Conservation (phyloP, 2,329 filamentous ascomycete genomes). For the Venturia aucupariae region DNA sequence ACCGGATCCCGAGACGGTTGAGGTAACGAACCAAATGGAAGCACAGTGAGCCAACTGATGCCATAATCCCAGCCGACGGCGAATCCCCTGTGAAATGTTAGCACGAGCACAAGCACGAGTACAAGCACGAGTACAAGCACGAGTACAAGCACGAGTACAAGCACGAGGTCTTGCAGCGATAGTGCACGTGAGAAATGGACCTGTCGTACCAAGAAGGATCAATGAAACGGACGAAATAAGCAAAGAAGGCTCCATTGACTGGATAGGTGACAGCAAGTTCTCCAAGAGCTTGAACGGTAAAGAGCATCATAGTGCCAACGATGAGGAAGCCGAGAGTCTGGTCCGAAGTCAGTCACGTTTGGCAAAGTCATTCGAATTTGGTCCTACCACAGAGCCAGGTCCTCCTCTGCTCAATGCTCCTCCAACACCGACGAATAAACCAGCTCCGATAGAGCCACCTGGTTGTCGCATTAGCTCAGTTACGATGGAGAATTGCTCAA, state of each 20-base stretch:
- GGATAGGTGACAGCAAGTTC: constrained; percentile 34
- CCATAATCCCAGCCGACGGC: constrained; percentile 29
- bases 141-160: neutral
- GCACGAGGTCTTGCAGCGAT: neutral
- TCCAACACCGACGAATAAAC: constrained; percentile 73
- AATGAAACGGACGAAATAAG: constrained; percentile 35
- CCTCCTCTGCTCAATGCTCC: constrained; percentile 29
- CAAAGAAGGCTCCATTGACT: constrained; percentile 33
- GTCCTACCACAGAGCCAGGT: constrained; percentile 17
- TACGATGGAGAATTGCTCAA: constrained; percentile 41
- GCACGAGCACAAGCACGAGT: constrained; percentile 16
- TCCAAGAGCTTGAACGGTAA: constrained; percentile 32
- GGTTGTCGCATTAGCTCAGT: neutral
- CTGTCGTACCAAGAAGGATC: constrained; percentile 33
- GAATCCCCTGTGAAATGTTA: constrained; percentile 29
- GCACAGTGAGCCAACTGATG: constrained; percentile 25
- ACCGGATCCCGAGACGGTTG: neutral
- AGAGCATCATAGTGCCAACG: constrained; percentile 14
- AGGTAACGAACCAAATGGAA: constrained; percentile 22
- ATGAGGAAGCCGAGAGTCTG: constrained; percentile 29
- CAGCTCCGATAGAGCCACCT: constrained; percentile 61
- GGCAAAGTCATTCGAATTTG: neutral
- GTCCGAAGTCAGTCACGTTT: constrained; percentile 26
- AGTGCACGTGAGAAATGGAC: neutral
- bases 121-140: constrained; percentile 13